Percentiles rank a stretch among this genome's conserved stretches.
Conservation (phyloP, 352 stramenopile genomes). For the Aphanomyces cochlioides region DNA sequence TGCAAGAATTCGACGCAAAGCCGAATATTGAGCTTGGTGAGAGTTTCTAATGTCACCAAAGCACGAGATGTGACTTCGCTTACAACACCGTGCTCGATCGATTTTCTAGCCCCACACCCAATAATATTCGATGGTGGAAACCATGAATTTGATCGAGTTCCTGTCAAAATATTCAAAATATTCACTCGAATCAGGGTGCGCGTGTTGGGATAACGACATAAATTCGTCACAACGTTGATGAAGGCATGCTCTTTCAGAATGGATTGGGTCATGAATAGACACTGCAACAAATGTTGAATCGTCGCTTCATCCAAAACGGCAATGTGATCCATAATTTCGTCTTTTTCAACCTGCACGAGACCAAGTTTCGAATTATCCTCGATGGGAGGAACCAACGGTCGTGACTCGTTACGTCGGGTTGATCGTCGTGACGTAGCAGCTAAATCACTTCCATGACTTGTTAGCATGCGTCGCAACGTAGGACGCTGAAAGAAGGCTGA, state of each 20-base stretch:
- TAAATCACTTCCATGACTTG: constrained; percentile 59
- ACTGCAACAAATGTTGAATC: constrained; percentile 58
- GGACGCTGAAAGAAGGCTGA: constrained; percentile 51
- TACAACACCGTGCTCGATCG: constrained; percentile 47
- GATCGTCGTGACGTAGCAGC: constrained; percentile 43
- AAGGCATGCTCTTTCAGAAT: constrained; percentile 80
- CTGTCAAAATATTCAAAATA: constrained; percentile 57
- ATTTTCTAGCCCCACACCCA: constrained; percentile 41
- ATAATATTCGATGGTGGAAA: constrained; percentile 62
- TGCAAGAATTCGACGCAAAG: constrained; percentile 38
- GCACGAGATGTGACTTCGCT: constrained; percentile 87
- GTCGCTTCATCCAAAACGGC: constrained; percentile 65
- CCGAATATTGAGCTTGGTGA: constrained; percentile 90
- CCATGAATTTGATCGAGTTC: constrained; percentile 40
- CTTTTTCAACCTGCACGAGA: constrained; percentile 64
- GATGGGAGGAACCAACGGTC: constrained; percentile 41
- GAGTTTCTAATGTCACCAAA: constrained; percentile 74
- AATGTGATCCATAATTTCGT: constrained; percentile 59
- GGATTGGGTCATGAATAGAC: constrained; percentile 79
- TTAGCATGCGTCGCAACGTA: constrained; percentile 76
- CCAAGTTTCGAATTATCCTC: constrained; percentile 38
- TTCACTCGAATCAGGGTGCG: constrained; percentile 55
- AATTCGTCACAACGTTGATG: constrained; percentile 69
- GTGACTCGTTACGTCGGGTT: constrained; percentile 40
- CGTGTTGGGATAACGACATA: constrained; percentile 75